Evolutionary conservation across 2,329 filamentous ascomycete species (phyloP).

Genomic region (Colletotrichum tropicale): DNA sequence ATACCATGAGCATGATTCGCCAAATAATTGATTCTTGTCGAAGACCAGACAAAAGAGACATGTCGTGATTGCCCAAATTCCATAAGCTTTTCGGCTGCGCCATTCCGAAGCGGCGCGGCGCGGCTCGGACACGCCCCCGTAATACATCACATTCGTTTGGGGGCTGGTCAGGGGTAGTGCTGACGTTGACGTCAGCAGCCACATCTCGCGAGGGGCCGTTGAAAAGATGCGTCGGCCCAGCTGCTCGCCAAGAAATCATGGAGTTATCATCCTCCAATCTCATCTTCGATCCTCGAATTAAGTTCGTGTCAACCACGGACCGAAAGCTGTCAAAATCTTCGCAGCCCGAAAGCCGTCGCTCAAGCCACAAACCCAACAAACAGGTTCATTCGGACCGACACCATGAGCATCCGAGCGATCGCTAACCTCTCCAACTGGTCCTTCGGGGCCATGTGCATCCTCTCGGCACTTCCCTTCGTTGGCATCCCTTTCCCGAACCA

Average conservation of each 20-base stretch:
- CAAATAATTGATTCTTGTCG: background rate
- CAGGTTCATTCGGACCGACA: background rate
- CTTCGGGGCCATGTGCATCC: background rate
- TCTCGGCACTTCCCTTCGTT: background rate
- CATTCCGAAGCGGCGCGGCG: background rate
- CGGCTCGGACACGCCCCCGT: background rate
- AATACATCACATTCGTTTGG: background rate
- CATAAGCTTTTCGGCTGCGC: background rate
- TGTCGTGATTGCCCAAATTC: background rate
- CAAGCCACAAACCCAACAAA: background rate
- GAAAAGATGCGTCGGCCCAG: background rate
- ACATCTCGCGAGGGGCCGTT: background rate
- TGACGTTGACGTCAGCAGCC: background rate
- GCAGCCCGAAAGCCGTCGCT: background rate
- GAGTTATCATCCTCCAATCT: background rate
- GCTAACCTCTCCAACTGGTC: background rate
- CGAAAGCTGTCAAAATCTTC: background rate
- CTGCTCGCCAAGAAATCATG: background rate
- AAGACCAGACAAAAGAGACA: background rate
- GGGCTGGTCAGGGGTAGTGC: background rate
- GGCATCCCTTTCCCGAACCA: background rate
- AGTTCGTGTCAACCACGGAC: background rate
- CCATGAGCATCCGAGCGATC: background rate
- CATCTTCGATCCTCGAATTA: background rate
- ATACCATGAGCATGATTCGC: background rate